phyloP scores from a whole-genome alignment of 768 basidiomycete genomes.

The Collybia nuda region DNA sequence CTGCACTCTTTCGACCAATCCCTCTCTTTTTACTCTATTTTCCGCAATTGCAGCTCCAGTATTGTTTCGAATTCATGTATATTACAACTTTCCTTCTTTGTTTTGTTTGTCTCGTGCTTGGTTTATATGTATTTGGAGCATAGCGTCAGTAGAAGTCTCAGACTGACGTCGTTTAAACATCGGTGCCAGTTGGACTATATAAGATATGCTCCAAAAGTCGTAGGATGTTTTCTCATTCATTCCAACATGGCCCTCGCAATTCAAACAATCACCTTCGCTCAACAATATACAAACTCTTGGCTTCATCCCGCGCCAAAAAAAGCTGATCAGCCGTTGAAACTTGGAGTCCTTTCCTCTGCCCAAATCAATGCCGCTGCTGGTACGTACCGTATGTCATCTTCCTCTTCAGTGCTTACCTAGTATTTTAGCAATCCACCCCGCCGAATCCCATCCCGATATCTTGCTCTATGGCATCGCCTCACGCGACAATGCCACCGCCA shows the following conservation, averaged over 20 bases:
- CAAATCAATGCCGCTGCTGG: conserved; percentile 21
- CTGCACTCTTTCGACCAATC: no score
- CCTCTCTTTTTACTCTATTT: no score
- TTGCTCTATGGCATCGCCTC: conserved; percentile 29
- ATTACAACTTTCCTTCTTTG: no score
- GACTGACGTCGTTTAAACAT: conserved; percentile 1
- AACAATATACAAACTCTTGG: conserved; percentile 21
- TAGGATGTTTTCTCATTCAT: no score
- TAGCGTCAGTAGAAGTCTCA: no score
- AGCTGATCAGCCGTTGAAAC: conserved; percentile 18
- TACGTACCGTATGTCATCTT: conserved; percentile 2
- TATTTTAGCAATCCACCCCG: conserved; percentile 24
- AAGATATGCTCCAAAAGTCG: neutral
- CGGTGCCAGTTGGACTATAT: neutral
- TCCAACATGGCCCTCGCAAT: conserved; percentile 29
- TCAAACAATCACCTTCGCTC: conserved; percentile 17
- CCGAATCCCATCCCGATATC: conserved; percentile 26
- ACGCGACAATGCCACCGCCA: conserved; percentile 32
- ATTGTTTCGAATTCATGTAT: no score
- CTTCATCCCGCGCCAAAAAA: conserved; percentile 19
- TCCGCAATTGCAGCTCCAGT: no score
- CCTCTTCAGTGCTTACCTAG: neutral
- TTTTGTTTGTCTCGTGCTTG: no score
- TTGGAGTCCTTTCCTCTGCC: conserved; percentile 26
- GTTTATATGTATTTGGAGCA: no score